Base-by-base conservation (phyloP, 2,329 filamentous ascomycete species). In the Huntiella decipiens region DNA sequence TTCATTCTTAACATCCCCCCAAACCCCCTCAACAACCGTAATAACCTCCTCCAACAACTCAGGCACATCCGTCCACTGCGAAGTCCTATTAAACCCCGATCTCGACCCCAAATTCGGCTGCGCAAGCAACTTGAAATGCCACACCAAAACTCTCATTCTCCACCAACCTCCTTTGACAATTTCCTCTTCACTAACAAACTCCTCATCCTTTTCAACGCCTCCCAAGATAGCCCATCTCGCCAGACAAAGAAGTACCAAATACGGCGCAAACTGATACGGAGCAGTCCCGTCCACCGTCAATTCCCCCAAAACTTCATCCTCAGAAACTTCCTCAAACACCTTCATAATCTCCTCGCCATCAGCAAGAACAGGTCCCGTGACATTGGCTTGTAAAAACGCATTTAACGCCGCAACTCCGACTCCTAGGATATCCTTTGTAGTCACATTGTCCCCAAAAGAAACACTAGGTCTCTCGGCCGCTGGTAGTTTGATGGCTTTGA, bases 281-380 rank as follows among this genome's bases (percentile, higher is more conserved):
- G 82, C 79, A 39, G 92, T 79, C 8, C 91, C 91, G 58, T 98
- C 91, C 1, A 85, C 69, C 17, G 79, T 74, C 6, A 96, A 67
- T 12, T 73, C 73, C 2, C 63, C 62, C 28, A 12, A n/a, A 11
- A 43, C 11, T 5, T 16, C 4, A 8, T 13, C 16, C n/a, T 13
- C n/a, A 4, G 38, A 22, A 33, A 47, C 16, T 8, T 19, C 28
- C 15, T 5, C 12, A 34, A 43, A 43, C n/a, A 93, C 65, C 44
- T 86, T 13, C 68, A 61, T 51, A 68, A 67, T 46, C 71, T 66
- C 12, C 78, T 55, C 1, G 59, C 56, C 38, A 61, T 60, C 22
- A 10, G 43, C 41, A 10, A 40, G 39, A 0, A 85, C 79, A 1
- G 87, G 87, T 0, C 87, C 87, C 3, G 87, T 94, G 45, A 92